Percentiles rank a stretch among this genome's conserved stretches.
These are phyloP conservation scores for Tolypocladium tropicale DNA, from an alignment of 2,329 filamentous ascomycete species.

Conservation along the genomic window DNA sequence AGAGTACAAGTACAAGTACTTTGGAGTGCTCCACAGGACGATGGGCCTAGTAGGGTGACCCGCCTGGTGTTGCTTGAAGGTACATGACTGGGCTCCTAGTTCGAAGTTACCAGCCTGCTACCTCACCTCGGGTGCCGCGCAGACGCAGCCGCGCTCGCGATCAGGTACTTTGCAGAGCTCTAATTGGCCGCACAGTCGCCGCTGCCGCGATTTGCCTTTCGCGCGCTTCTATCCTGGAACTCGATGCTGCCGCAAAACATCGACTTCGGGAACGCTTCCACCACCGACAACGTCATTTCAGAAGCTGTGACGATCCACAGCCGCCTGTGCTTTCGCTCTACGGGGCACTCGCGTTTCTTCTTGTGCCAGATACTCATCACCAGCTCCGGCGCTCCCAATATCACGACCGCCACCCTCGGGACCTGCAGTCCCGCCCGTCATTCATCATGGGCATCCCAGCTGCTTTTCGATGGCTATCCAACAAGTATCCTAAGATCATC, in stretches of 20 bases:
- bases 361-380: neutral
- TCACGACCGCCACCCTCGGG: neutral
- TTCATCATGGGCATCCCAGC: constrained; percentile 81
- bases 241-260: no score
- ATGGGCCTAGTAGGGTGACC: no score
- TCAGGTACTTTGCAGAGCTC: no score
- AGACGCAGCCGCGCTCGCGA: neutral
- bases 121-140: no score
- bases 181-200: neutral
- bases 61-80: no score
- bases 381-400: neutral
- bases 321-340: neutral
- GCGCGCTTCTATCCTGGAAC: no score
- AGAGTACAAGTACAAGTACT: no score
- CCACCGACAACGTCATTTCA: neutral
- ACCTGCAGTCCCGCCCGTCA: neutral
- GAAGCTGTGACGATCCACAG: neutral
- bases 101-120: no score
- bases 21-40: no score
- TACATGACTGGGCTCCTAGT: no score
- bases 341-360: neutral
- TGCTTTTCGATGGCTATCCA: constrained; percentile 91
- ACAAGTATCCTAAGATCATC: constrained; percentile 96
- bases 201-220: neutral
- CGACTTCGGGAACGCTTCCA: no score